Base-by-base conservation (phyloP, 2,329 filamentous ascomycete species). In the Apiospora marii region DNA sequence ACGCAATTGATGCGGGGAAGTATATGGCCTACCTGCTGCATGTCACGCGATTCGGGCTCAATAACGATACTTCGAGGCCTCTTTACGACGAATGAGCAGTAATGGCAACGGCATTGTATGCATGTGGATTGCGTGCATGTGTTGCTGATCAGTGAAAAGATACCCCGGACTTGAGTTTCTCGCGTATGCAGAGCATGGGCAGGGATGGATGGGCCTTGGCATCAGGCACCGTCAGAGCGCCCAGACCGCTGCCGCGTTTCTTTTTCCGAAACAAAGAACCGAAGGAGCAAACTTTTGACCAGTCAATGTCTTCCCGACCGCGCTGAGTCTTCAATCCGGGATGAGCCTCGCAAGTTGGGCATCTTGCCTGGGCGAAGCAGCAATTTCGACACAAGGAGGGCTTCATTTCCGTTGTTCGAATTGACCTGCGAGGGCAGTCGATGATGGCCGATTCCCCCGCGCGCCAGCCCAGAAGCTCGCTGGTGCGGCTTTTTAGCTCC, bases 201-300 rank as follows among this genome's bases (percentile, higher is more conserved):
- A 64, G 34, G 58, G 58, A 64, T 64, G 58, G 58, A 64, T 64
- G 19, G 58, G 34, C 19, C 58, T 64, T 64, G 58, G 58, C 58
- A 41, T 13, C 58, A 41, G 34, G 58, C 34, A 64, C 58, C 5
- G 58, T 61, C 53, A 37, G 30, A 16, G 53, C 37, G 37, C 27
- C 30, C 53, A 61, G 53, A n/a, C 53, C 53, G 27, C 4, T 30
- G 27, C 27, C 27, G 14, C 51, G 14, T 16, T 34, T 3, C 30
- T 37, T 37, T 10, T 22, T 34, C 4, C 27, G 16, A 41, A n/a
- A 64, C 34, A 14, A 30, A 14, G 19, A 64, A 4, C 19, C 34
- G 8, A 41, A 41, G 34, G 19, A 41, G 14, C 34, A 34, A 37
- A 5, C n/a, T 53, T 30, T 19, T 30, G 22, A 24, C n/a, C 48